phyloP scores from a whole-genome alignment of 2,329 filamentous ascomycete species.

The Ophiosphaerella herpotricha region DNA sequence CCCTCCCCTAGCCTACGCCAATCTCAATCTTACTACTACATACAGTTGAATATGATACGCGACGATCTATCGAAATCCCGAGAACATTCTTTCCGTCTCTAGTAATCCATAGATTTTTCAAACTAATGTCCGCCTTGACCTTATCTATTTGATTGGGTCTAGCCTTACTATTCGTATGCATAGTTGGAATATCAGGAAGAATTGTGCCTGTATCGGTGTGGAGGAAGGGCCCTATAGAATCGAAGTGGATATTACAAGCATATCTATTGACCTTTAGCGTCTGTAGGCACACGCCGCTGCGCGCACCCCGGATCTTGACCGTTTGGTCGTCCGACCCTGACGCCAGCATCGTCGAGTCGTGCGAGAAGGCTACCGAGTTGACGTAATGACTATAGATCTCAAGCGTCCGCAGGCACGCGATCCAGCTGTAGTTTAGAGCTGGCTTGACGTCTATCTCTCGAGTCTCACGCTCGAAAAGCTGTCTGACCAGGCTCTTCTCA shows the following conservation, averaged over 20 bases:
- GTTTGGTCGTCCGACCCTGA: conserved; percentile 1
- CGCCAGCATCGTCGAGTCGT: conserved; percentile 5
- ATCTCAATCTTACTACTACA: no score
- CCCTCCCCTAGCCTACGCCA: no score
- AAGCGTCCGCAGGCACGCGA: conserved; percentile 10
- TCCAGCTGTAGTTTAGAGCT: conserved; percentile 2
- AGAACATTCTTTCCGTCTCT: no score
- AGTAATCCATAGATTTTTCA: no score
- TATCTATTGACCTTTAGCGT: conserved; percentile 12
- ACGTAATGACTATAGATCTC: conserved; percentile 15
- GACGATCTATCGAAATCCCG: no score
- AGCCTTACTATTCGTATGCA: no score
- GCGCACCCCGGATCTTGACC: conserved; percentile 14
- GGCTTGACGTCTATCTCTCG: conserved; percentile 14
- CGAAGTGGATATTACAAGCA: no score
- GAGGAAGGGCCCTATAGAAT: no score
- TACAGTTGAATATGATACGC: no score
- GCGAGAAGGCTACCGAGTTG: conserved; percentile 22
- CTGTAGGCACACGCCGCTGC: conserved; percentile 4
- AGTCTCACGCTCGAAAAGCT: conserved; percentile 15
- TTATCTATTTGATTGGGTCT: no score
- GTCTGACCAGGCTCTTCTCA: conserved; percentile 15
- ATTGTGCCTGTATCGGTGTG: not conserved
- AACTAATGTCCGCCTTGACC: no score
- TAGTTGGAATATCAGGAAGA: no score